Base-by-base conservation (phyloP, 2,329 filamentous ascomycete genomes). In the Arthrobotrys entomopaga region DNA sequence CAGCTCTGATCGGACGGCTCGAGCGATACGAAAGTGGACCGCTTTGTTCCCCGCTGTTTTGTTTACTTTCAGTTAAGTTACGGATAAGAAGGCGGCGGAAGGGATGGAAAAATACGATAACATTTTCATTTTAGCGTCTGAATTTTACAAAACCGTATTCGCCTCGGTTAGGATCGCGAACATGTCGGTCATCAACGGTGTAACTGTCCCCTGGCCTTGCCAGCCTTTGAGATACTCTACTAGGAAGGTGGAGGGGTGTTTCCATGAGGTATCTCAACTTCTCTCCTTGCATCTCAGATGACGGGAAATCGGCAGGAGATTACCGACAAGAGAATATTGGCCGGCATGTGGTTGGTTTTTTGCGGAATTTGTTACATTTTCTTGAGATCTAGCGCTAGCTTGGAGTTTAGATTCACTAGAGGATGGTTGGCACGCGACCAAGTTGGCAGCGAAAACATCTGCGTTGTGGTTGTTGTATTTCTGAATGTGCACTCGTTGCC, bases 141-240 rank as follows among this genome's bases (percentile, higher is more conserved):
- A 50, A 13, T 50, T 19, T 50, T 22, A 11, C n/a, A 16, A 19
- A 6, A 22, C 10, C 46, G 11, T 19, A 50, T 13, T 22, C 16
- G 11, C 46, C 46, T 50, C 46, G 46, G 46, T 24, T 50, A 50
- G 16, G 15, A 22, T 50, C 46, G 46, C 19, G 46, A 50, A 50
- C 16, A 19, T 20, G 20, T 13, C 46, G 46, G 46, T 2, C 46
- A 50, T 22, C 46, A 50, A 4, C 46, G 46, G 46, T 50, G 46
- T 50, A 50, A 50, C 46, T 22, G 46, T 20, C 46, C 46, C 46
- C 46, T 50, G 46, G 46, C 46, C 5, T 50, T n/a, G 11, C 16
- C 16, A 22, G 7, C 2, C 6, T 19, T 22, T 11, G 5, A 6
- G 16, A 50, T 50, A 6, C 46, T 50, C 1, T 2, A 20, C 5